These are phyloP conservation scores for Helicocarpus griseus DNA, from an alignment of 2,329 filamentous ascomycete species.

Conservation along the genomic window DNA sequence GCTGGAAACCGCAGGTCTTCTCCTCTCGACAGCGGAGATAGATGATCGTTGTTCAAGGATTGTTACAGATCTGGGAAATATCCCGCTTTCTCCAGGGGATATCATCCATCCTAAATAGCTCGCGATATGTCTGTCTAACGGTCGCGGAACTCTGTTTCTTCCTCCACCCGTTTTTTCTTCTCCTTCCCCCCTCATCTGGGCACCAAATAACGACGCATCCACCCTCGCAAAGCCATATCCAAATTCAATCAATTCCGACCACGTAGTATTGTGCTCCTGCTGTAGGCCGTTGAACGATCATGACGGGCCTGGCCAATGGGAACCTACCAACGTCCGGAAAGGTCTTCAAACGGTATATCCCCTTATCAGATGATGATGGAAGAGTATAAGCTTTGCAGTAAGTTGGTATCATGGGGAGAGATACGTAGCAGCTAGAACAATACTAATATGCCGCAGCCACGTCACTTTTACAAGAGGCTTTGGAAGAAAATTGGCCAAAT, in stretches of 20 bases:
- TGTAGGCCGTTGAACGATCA: not conserved
- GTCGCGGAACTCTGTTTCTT: not conserved
- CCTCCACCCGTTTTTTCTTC: not conserved
- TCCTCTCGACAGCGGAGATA: not conserved
- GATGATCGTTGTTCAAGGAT: not conserved
- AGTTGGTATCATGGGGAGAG: not conserved
- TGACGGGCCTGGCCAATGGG: not conserved
- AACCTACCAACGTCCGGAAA: not conserved
- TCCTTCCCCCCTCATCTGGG: not conserved
- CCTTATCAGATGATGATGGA: not conserved
- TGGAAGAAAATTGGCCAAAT: not conserved
- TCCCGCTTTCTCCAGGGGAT: not conserved
- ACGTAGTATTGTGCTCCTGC: not conserved
- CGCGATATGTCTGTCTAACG: not conserved
- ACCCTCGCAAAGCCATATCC: not conserved
- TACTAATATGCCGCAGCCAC: slow-evolving; percentile 1
- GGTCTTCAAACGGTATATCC: not conserved
- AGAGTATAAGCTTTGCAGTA: not conserved
- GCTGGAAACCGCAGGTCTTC: not conserved
- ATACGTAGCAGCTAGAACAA: not conserved
- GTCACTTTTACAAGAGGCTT: not conserved
- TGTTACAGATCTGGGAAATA: not conserved
- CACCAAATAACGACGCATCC: not conserved
- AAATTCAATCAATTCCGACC: slow-evolving; percentile 1
- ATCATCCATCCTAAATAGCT: not conserved